Conservation (phyloP, 225 moss, liverwort and hornwort genomes). For the Sphagnum tenellum region DNA sequence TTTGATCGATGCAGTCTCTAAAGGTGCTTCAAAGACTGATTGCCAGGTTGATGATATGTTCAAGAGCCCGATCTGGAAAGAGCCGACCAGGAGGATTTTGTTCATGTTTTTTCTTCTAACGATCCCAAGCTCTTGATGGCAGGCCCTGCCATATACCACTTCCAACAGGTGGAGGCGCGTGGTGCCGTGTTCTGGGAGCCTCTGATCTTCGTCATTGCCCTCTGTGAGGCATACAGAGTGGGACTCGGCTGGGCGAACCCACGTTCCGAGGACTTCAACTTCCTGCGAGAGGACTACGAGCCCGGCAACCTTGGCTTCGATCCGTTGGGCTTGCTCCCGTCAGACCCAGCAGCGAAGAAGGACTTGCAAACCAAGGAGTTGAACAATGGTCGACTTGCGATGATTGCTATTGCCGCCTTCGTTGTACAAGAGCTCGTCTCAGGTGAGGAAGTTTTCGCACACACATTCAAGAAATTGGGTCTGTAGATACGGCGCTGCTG, state of each 20-base stretch:
- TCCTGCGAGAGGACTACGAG: constrained; percentile 50
- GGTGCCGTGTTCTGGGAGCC: constrained; percentile 69
- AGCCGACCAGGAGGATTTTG: too few relatives aligned
- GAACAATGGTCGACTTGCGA: constrained; percentile 72
- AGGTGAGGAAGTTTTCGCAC: constrained; percentile 46
- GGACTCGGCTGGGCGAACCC: constrained; percentile 59
- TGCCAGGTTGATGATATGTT: too few relatives aligned
- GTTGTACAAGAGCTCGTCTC: constrained; percentile 62
- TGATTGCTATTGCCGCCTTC: constrained; percentile 72
- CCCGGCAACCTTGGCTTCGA: constrained; percentile 77
- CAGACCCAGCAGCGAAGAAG: constrained; percentile 32
- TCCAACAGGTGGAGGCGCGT: constrained; percentile 72
- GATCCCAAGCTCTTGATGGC: background rate
- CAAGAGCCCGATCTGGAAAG: too few relatives aligned
- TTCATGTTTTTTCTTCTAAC: too few relatives aligned
- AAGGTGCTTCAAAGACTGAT: too few relatives aligned
- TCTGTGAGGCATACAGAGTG: constrained; percentile 47
- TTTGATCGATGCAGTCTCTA: too few relatives aligned
- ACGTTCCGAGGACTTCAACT: constrained; percentile 37
- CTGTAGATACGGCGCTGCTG: constrained; percentile 6
- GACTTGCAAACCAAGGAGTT: constrained; percentile 51
- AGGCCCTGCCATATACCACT: constrained; percentile 68
- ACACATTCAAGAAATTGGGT: constrained; percentile 30
- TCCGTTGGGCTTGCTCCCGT: constrained; percentile 50
- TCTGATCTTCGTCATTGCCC: constrained; percentile 29